These are phyloP conservation scores for Dryadomyces sulphureus DNA, from an alignment of 2,329 filamentous ascomycete species.

Conservation along the genomic window DNA sequence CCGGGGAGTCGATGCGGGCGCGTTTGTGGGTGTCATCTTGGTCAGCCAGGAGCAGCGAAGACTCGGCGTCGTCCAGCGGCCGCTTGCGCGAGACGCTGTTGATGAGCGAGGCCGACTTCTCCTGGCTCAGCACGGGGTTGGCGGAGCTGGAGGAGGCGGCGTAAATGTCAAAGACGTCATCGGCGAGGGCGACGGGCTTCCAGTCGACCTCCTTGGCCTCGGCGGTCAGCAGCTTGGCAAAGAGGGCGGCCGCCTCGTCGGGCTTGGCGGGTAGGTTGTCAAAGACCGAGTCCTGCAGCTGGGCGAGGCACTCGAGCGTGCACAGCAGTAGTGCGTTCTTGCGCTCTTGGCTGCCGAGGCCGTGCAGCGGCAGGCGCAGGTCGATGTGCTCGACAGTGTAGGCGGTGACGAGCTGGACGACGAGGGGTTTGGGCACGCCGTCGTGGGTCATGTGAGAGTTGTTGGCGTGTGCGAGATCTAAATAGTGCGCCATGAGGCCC, in stretches of 20 bases:
- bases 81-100: slow-evolving; percentile 24
- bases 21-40: slow-evolving; percentile 15
- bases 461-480: background rate
- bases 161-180: slow-evolving; percentile 33
- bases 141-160: slow-evolving; percentile 15
- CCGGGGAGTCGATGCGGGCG: slow-evolving; percentile 12
- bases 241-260: slow-evolving; percentile 29
- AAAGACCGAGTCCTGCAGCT: slow-evolving; percentile 19
- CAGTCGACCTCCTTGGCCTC: slow-evolving; percentile 26
- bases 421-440: slow-evolving; percentile 20
- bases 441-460: background rate
- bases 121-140: slow-evolving; percentile 7
- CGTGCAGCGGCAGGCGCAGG: slow-evolving; percentile 23
- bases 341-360: slow-evolving; percentile 27
- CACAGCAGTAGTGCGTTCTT: slow-evolving; percentile 24
- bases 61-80: slow-evolving; percentile 3
- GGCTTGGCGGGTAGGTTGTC: slow-evolving; percentile 22
- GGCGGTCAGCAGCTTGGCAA: slow-evolving; percentile 29
- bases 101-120: background rate
- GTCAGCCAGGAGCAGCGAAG: background rate
- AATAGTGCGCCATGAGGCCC: slow-evolving; percentile 15
- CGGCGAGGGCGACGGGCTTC: slow-evolving; percentile 31
- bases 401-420: slow-evolving; percentile 32
- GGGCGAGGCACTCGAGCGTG: slow-evolving; percentile 24
- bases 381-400: slow-evolving; percentile 43